Evolutionary conservation across 2,329 filamentous ascomycete genomes (phyloP).

Genomic region (Hypomyces rosellus): DNA sequence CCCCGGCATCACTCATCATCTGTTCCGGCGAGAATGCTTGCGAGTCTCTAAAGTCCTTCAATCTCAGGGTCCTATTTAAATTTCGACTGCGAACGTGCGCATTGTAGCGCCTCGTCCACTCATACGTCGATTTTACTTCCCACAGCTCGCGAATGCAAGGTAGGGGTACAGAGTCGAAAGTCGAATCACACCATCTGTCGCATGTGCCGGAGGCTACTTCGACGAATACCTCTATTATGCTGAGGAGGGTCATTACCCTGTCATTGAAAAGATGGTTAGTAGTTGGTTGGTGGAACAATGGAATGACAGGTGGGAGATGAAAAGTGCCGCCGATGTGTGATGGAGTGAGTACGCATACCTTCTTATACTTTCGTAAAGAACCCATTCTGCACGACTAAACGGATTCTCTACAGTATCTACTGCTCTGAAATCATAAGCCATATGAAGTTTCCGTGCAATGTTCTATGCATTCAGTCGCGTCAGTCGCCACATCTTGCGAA

Average conservation of each 20-base stretch:
- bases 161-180: slow-evolving; percentile 6
- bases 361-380: slow-evolving; percentile 10
- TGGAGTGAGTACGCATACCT: slow-evolving; percentile 5
- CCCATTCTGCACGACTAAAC: slow-evolving; percentile 9
- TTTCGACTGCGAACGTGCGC: neutral
- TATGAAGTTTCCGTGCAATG: neutral
- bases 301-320: no score
- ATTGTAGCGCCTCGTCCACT: slow-evolving; percentile 8
- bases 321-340: no score
- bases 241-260: slow-evolving; percentile 12
- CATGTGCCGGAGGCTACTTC: slow-evolving; percentile 8
- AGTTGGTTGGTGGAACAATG: no score
- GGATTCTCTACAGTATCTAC: neutral
- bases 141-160: slow-evolving; percentile 17
- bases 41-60: slow-evolving; percentile 3
- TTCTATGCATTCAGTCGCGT: neutral
- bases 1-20: neutral
- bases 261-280: neutral
- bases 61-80: neutral
- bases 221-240: slow-evolving; percentile 14
- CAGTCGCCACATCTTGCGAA: no score
- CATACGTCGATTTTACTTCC: slow-evolving; percentile 11
- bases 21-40: slow-evolving; percentile 1
- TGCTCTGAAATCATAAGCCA: neutral
- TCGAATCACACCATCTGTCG: slow-evolving; percentile 4